phyloP scores from a whole-genome alignment of 2,329 filamentous ascomycete genomes.

The Alternaria hordeiaustralica region DNA sequence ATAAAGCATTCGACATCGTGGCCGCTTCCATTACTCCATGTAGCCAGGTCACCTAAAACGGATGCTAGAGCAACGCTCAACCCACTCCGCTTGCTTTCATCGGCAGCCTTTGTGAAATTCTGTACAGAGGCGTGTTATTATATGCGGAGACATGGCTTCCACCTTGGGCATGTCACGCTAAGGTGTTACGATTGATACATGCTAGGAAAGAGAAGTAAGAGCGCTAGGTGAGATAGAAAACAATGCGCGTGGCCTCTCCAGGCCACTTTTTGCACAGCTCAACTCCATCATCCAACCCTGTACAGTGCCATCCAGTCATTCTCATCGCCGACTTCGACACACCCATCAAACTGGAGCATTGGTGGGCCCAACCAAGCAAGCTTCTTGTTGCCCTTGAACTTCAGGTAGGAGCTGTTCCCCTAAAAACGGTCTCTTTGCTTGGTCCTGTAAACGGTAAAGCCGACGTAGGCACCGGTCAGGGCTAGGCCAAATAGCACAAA shows the following conservation, averaged over 20 bases:
- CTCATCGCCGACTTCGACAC: conserved; percentile 10
- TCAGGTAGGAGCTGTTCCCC: conserved; percentile 14
- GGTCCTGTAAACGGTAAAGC: conserved; percentile 81
- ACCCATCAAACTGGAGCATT: conserved; percentile 4
- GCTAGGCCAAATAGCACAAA: conserved; percentile 75
- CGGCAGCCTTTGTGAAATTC: conserved; percentile 5
- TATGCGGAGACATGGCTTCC: conserved; percentile 11
- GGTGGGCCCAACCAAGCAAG: neutral
- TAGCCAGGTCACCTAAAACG: conserved; percentile 34
- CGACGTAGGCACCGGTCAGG: conserved; percentile 78
- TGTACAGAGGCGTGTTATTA: conserved; percentile 11
- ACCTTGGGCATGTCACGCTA: neutral
- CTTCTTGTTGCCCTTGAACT: conserved; percentile 5
- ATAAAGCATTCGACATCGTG: conserved; percentile 36
- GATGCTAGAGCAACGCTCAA: conserved; percentile 27
- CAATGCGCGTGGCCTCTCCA: conserved; percentile 14
- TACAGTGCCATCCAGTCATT: conserved; percentile 24
- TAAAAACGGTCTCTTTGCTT: conserved; percentile 59
- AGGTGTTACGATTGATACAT: conserved; percentile 3
- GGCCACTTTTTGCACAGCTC: conserved; percentile 7
- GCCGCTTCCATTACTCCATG: conserved; percentile 21
- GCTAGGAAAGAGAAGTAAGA: conserved; percentile 12
- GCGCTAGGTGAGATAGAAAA: conserved; percentile 14
- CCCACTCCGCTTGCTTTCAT: conserved; percentile 11
- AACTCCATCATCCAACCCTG: conserved; percentile 24